phyloP scores from a whole-genome alignment of 768 basidiomycete species.

The Trametes cinnabarina region DNA sequence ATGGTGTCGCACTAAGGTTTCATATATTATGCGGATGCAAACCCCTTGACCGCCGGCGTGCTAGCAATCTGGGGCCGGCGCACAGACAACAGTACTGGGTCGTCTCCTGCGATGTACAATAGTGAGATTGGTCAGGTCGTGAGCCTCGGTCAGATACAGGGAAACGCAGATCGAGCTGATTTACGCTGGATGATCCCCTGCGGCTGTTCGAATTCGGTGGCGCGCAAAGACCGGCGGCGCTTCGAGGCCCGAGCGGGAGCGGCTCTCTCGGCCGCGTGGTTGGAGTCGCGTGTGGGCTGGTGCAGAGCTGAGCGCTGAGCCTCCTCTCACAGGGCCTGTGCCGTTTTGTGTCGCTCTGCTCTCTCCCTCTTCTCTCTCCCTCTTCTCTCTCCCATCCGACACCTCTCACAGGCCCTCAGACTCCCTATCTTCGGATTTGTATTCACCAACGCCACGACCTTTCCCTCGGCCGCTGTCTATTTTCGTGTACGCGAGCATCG shows the following conservation, averaged over 20 bases:
- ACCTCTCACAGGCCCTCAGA: not conserved
- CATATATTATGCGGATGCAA: too few relatives aligned
- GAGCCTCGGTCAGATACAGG: not conserved
- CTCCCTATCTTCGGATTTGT: not conserved
- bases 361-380: not conserved
- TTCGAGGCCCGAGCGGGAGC: not conserved
- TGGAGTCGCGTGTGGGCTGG: conserved; percentile 7
- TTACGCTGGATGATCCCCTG: not conserved
- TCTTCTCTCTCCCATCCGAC: not conserved
- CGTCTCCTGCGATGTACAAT: too few relatives aligned
- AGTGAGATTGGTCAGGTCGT: too few relatives aligned
- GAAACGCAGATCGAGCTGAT: not conserved
- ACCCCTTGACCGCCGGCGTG: too few relatives aligned
- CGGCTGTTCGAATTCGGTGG: not conserved
- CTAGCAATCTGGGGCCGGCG: too few relatives aligned
- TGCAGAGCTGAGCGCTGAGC: not conserved
- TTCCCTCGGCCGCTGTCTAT: conserved; percentile 4
- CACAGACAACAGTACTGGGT: too few relatives aligned
- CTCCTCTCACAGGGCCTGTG: too few relatives aligned
- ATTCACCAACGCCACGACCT: conserved; percentile 6
- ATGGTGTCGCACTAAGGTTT: too few relatives aligned
- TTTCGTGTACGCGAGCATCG: not conserved
- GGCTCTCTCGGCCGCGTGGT: conserved; percentile 2
- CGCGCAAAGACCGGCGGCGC: not conserved
- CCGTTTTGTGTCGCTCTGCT: too few relatives aligned